These are phyloP conservation scores for Dendrobium chrysotoxum DNA, from an alignment of 106 monocot genomes.

Conservation along the genomic window DNA sequence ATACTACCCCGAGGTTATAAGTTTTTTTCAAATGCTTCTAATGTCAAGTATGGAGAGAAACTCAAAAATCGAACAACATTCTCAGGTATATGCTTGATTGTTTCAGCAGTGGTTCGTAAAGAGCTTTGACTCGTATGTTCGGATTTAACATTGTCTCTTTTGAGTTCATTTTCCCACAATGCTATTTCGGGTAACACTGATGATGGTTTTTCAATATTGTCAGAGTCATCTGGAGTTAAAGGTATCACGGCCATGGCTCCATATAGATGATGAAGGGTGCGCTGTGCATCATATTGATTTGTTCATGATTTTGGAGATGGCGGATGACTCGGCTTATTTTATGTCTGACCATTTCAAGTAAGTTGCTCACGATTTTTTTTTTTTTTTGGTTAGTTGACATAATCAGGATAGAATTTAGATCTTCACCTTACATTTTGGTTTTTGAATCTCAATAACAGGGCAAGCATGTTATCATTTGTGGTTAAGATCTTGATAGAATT, in stretches of 20 bases:
- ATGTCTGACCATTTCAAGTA: conserved; percentile 78
- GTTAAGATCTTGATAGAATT: no score
- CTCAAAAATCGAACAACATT: conserved; percentile 24
- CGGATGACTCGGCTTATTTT: conserved; percentile 54
- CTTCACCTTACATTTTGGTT: no score
- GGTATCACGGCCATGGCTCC: conserved; percentile 60
- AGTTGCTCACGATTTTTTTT: no score
- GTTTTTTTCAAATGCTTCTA: conserved; percentile 64
- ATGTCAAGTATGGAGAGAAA: conserved; percentile 34
- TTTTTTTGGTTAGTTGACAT: no score
- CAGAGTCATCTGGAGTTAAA: conserved; percentile 47
- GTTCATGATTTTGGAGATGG: conserved; percentile 42
- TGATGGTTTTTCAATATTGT: conserved; percentile 13
- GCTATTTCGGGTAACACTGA: neutral
- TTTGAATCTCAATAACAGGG: no score
- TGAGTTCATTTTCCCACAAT: neutral
- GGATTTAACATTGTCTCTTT: neutral
- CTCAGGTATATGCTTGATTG: conserved; percentile 29
- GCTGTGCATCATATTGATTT: conserved; percentile 47
- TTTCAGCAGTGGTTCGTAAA: neutral
- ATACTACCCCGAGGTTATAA: conserved; percentile 72
- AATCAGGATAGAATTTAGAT: no score
- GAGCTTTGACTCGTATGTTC: neutral
- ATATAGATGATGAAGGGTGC: conserved; percentile 28
- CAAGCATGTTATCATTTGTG: no score